These are phyloP conservation scores for Neurospora intermedia DNA, from an alignment of 495 filamentous ascomycete genomes.

Conservation along the genomic window DNA sequence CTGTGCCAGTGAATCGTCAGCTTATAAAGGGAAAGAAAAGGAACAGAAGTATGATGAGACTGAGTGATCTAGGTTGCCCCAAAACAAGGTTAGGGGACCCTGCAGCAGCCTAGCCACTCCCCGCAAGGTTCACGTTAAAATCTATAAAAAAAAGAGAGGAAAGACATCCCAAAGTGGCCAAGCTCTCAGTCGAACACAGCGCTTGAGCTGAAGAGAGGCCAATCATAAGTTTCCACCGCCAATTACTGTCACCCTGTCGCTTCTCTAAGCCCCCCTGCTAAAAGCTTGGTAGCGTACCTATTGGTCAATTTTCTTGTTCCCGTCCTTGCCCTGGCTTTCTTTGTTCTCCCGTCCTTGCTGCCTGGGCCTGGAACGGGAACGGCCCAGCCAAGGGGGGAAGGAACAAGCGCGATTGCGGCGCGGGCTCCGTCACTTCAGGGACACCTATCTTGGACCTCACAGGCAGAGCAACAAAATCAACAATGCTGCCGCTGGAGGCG, in stretches of 20 bases:
- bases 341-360: background rate
- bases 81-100: background rate
- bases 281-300: background rate
- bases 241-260: background rate
- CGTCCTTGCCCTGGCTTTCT: background rate
- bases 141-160: background rate
- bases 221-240: background rate
- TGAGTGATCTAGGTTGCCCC: background rate
- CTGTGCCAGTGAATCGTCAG: background rate
- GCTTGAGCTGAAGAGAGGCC: background rate
- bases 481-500: too few relatives aligned
- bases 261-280: background rate
- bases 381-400: background rate
- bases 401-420: background rate
- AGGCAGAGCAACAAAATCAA: background rate
- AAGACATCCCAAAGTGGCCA: background rate
- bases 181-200: background rate
- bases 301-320: background rate
- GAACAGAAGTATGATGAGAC: background rate
- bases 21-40: background rate
- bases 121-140: background rate
- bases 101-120: background rate
- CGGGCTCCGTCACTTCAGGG: background rate
- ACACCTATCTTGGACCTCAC: background rate
- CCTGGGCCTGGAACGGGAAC: background rate